These are phyloP conservation scores for Pseudogymnoascus sp. DNA, from an alignment of 2,329 filamentous ascomycete genomes.

Conservation along the genomic window DNA sequence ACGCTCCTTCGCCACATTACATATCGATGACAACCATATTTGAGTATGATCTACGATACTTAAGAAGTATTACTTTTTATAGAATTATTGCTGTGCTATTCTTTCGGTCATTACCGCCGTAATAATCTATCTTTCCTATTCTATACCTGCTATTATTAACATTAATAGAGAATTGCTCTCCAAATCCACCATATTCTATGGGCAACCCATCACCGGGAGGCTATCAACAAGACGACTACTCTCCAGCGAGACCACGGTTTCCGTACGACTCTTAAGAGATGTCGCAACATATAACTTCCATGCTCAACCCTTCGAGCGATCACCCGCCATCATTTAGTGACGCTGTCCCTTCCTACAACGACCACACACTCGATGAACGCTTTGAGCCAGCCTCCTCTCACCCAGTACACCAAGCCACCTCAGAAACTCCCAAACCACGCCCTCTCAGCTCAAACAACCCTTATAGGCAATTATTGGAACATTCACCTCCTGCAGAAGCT, in stretches of 20 bases:
- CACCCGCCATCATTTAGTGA: background rate
- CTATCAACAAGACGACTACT: background rate
- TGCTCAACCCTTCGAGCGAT: background rate
- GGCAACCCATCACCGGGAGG: background rate
- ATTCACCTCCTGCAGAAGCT: background rate
- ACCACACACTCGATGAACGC: background rate
- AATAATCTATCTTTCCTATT: background rate
- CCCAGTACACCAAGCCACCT: background rate
- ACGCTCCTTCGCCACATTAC: slow-evolving; percentile 1
- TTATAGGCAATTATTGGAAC: background rate
- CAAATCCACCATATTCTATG: background rate
- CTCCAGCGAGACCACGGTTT: background rate
- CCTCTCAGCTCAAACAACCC: background rate
- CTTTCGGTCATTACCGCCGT: background rate
- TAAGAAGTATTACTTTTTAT: background rate
- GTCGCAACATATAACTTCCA: background rate
- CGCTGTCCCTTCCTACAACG: background rate
- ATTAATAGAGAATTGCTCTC: background rate
- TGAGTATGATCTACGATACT: background rate
- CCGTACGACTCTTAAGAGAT: background rate
- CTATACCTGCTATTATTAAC: background rate
- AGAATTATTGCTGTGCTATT: background rate
- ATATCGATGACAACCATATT: slow-evolving; percentile 2
- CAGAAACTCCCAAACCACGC: background rate
- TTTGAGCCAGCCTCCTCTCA: background rate